Evolutionary conservation across 176 grass and related monocot genomes (phyloP).

Genomic region (Carex kokanica): DNA sequence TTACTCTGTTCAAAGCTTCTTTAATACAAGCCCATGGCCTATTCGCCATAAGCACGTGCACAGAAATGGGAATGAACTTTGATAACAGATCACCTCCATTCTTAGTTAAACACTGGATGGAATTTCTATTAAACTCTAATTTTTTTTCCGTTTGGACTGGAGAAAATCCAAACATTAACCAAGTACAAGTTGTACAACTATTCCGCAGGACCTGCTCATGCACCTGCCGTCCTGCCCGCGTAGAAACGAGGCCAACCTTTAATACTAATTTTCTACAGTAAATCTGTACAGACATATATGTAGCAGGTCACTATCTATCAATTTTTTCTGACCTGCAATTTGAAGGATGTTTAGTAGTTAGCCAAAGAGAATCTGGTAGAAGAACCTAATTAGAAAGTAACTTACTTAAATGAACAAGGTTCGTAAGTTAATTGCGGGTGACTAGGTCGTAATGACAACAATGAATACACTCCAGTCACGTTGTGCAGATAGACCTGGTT

Average conservation of each 20-base stretch:
- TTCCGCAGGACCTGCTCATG: slow-evolving; percentile 9
- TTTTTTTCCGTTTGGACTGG: neutral
- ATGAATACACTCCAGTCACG: neutral
- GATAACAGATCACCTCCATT: neutral
- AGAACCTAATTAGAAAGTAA: neutral
- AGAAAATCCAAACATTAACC: neutral
- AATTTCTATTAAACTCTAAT: no score
- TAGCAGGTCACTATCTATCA: neutral
- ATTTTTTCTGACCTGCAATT: neutral
- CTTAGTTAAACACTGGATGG: neutral
- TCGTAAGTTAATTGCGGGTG: neutral
- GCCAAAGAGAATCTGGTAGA: neutral
- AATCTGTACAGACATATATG: neutral
- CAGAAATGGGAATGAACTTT: neutral
- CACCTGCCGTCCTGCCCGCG: neutral
- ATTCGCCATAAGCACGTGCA: neutral
- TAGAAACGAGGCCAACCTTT: slow-evolving; percentile 1
- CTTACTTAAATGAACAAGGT: slow-evolving; percentile 8
- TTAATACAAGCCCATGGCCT: neutral
- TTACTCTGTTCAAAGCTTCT: no score
- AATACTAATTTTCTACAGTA: neutral
- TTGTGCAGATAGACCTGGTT: slow-evolving; percentile 5
- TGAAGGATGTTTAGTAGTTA: neutral
- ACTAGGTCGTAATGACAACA: neutral
- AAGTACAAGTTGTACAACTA: slow-evolving; percentile 11